Percentiles rank a stretch among this genome's conserved stretches.
Evolutionary conservation across 2,329 filamentous ascomycete species (phyloP).

Genomic region (Didymellaceae sp.): DNA sequence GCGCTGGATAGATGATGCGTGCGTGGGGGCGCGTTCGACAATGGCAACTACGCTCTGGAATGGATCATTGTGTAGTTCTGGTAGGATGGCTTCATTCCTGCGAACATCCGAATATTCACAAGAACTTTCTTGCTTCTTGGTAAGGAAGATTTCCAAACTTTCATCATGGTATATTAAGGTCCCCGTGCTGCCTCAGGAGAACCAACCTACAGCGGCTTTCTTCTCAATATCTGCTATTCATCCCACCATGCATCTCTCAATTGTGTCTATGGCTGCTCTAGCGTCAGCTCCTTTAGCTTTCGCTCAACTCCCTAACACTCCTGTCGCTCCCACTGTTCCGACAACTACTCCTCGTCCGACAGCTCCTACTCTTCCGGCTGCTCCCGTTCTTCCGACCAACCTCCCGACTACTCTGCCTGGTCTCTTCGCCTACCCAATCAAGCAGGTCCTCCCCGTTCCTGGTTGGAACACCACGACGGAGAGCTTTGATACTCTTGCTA

Average conservation of each 20-base stretch:
- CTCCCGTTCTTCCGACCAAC: too few species aligned
- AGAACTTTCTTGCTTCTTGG: too few species aligned
- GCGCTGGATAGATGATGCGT: neutral
- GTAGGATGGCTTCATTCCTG: too few species aligned
- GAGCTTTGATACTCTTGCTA: neutral
- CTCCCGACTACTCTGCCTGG: too few species aligned
- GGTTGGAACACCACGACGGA: slow-evolving; percentile 3
- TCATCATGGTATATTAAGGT: too few species aligned
- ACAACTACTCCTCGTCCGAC: too few species aligned
- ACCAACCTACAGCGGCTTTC: neutral
- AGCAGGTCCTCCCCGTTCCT: neutral
- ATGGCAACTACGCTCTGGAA: neutral
- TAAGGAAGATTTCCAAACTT: too few species aligned
- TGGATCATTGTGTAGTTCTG: too few species aligned
- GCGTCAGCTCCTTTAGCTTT: neutral
- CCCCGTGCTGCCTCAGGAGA: too few species aligned
- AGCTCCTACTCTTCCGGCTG: too few species aligned
- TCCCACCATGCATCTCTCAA: neutral
- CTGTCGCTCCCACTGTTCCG: neutral
- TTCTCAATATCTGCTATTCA: neutral
- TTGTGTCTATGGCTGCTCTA: neutral
- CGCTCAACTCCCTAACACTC: neutral
- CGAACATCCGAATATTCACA: too few species aligned
- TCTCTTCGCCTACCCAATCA: neutral
- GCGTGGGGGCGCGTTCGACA: neutral